Evolutionary conservation across 192 early-diverging fungal species (phyloP).

Genomic region (Borealophlyctis nickersoniae): DNA sequence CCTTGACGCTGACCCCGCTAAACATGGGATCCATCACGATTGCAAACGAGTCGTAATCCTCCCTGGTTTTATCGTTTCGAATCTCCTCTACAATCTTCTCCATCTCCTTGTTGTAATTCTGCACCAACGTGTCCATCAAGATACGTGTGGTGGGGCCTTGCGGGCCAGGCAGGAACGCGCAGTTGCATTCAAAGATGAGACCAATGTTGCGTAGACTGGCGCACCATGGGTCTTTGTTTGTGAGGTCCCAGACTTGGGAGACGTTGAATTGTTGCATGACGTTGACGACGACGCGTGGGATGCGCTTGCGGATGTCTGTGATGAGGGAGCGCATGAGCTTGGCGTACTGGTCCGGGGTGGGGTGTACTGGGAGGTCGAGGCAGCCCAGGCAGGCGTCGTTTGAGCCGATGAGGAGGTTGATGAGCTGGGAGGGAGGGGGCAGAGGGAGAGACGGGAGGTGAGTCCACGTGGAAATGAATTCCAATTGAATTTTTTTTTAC

Average conservation of each 20-base stretch:
- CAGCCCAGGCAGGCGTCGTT: slow-evolving; percentile 58
- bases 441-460: too few species aligned
- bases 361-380: slow-evolving; percentile 5
- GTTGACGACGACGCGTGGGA: slow-evolving; percentile 51
- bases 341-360: slow-evolving; percentile 21
- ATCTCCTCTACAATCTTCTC: too few species aligned
- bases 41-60: slow-evolving; percentile 35
- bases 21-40: slow-evolving; percentile 46
- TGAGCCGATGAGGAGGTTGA: slow-evolving; percentile 55
- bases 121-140: slow-evolving; percentile 40
- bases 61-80: slow-evolving; percentile 25
- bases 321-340: slow-evolving; percentile 11
- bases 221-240: slow-evolving; percentile 29
- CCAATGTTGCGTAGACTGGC: slow-evolving; percentile 19
- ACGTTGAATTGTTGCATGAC: slow-evolving; percentile 40
- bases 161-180: slow-evolving; percentile 34
- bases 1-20: slow-evolving; percentile 24
- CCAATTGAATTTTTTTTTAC: too few species aligned
- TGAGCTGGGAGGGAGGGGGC: slow-evolving; percentile 30
- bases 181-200: slow-evolving; percentile 30
- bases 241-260: slow-evolving; percentile 29
- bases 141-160: slow-evolving; percentile 30
- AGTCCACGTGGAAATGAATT: too few species aligned
- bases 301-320: slow-evolving; percentile 3
- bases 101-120: slow-evolving; percentile 44